Evolutionary conservation across 108 stramenopile species (phyloP), one percentile per base, ranked within the genome.

Genomic region (Epithemia pelagica): DNA sequence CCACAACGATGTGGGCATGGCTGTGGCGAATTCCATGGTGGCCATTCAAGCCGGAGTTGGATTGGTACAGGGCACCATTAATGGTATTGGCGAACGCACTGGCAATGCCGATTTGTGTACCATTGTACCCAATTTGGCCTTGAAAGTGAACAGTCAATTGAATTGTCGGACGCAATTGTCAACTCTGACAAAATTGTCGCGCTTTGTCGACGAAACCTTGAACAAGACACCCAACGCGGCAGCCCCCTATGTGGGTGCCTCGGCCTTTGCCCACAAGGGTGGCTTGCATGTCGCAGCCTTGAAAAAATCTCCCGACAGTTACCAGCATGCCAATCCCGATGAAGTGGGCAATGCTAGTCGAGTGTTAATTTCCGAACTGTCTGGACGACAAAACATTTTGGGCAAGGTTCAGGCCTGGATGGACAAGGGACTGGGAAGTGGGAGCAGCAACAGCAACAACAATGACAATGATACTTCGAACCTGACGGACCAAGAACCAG

Each of bases 201-300:
- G 93, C 29, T 95, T 82, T 68, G 89, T 95, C 29, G 94, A 95
- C 67, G 96, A 96, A 72, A 82, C 82, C 2, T 68, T 95, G 66
- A 96, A 96, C 64, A 81, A 84, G 23, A 77, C 78, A 10, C 94
- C 91, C 5, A 57, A 86, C 30, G 65, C 66, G 19, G 72, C 75
- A 5, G 81, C 85, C 2, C 96, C 96, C 0, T 96, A 73, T 61
- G 94, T 95, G 22, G 96, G 96, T n/a, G 65, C 76, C 5, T 87
- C 84, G 18, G 94, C 96, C 2, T 96, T 96, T 83, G 96, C 96
- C 19, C 96, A 96, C 78, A 96, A 96, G 82, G 96, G 96, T 29
- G 96, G 96, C 18, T 72, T 97, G 52, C 95, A 95, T 70, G 96
- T 95, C 24, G 88, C 91, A 7, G 96, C 96, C 29, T 80, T 97